Base-by-base conservation (phyloP, 2,329 filamentous ascomycete genomes). In the Colletotrichum spaethianum region DNA sequence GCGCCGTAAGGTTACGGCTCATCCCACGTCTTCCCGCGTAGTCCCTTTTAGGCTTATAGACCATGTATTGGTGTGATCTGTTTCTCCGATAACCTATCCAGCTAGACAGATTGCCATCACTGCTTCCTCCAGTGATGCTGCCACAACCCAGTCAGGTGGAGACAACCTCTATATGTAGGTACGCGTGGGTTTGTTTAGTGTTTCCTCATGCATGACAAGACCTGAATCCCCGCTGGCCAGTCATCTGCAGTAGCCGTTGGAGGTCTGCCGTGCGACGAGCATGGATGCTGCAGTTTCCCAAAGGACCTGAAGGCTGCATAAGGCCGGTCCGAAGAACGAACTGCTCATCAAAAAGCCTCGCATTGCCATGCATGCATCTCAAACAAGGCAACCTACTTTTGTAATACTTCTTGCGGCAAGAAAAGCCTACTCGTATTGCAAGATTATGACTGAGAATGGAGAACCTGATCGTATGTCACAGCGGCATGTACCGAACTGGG, bases 211-310 rank as follows among this genome's bases (percentile, higher is more conserved):
- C 56, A 60, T 31, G 38, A 14, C 56, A 31, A 44, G 56, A 31
- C 38, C n/a, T 14, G 14, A 40, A 23, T 31, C 12, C 50, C 5
- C 56, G 20, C 33, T 57, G 14, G 12, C 4, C 16, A 60, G 56
- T 12, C 23, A 42, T 31, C 40, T 9, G 55, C 56, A 60, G 56
- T 8, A 31, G 16, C 38, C 38, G n/a, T 26, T 20, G 4, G 18
- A 44, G 38, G 23, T 44, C 40, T 44, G 38, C 26, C 8, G 26
- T 60, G 40, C 18, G 31, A 66, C 38, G 16, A 48, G 59, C 23
- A 52, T 36, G 44, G 60, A 31, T 61, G 33, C 33, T 36, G 48
- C 61, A 63, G 61, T 38, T 31, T 33, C 36, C 16, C 46, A n/a
- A 42, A 40, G 26, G 20, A 38, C 53, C 33, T 56, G 12, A 7